Evolutionary conservation across 768 basidiomycete genomes (phyloP).

Genomic region (Trametes sanguinea): DNA sequence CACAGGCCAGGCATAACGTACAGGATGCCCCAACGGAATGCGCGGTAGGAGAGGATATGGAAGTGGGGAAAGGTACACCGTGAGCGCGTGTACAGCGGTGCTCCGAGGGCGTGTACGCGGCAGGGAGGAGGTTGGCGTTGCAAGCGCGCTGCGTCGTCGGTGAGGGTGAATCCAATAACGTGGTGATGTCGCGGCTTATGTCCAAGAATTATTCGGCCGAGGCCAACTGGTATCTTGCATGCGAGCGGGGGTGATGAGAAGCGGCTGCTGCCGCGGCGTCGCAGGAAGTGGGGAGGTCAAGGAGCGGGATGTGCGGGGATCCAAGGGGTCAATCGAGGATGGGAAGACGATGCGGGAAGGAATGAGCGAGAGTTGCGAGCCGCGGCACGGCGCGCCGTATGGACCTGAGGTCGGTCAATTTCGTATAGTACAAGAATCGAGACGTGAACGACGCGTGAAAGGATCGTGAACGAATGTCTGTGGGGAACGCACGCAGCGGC

Average conservation of each 20-base stretch:
- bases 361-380: neutral
- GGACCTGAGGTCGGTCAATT: neutral
- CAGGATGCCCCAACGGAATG: neutral
- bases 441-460: slow-evolving; percentile 7
- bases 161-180: neutral
- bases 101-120: neutral
- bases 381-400: slow-evolving; percentile 7
- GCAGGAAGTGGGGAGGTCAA: neutral
- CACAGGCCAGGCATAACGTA: neutral
- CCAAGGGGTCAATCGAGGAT: too few relatives aligned
- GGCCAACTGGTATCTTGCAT: slow-evolving; percentile 7
- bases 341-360: neutral
- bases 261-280: neutral
- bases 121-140: too few relatives aligned
- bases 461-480: slow-evolving; percentile 16
- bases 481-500: too few relatives aligned
- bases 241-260: neutral
- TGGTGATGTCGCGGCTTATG: neutral
- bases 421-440: slow-evolving; percentile 4
- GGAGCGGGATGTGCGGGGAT: neutral
- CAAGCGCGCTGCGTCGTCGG: too few relatives aligned
- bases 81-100: too few relatives aligned
- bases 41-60: neutral
- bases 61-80: too few relatives aligned
- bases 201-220: slow-evolving; percentile 6